A percentile compares a stretch with the other conserved stretches of the same genome.
Conservation (phyloP, 768 basidiomycete genomes). For the Suillus subalutaceus region DNA sequence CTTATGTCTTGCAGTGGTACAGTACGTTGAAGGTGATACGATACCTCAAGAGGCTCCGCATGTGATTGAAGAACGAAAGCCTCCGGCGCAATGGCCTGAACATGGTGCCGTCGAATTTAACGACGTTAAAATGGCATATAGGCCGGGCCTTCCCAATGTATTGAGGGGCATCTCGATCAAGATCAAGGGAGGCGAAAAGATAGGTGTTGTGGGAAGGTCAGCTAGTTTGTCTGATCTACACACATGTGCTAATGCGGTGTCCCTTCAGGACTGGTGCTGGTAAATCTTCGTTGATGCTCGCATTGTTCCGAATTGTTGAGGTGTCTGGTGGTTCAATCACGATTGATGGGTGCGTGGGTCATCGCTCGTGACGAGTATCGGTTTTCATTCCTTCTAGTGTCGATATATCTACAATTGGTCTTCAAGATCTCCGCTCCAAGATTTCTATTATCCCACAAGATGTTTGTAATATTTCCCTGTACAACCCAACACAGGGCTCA, state of each 20-base stretch:
- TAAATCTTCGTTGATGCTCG: conserved; percentile 64
- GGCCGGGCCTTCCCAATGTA: conserved; percentile 72
- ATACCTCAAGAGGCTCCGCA: no score
- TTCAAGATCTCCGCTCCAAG: conserved; percentile 60
- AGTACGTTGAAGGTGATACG: conserved; percentile 43
- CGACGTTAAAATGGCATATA: conserved; percentile 61
- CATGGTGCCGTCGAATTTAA: conserved; percentile 45
- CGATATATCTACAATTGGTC: conserved; percentile 70
- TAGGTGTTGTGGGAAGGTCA: conserved; percentile 71
- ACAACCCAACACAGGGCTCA: neutral
- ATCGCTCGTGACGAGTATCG: neutral
- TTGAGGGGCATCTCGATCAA: conserved; percentile 63
- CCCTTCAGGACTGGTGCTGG: conserved; percentile 51
- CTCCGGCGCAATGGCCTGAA: no score
- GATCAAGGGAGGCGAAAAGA: conserved; percentile 72
- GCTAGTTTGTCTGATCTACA: conserved; percentile 8
- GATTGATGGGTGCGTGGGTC: conserved; percentile 56
- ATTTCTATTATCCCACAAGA: conserved; percentile 74
- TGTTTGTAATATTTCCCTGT: conserved; percentile 35
- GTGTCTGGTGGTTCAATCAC: conserved; percentile 58
- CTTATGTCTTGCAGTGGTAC: conserved; percentile 40
- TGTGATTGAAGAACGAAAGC: no score
- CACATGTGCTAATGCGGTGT: neutral
- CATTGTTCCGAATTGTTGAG: conserved; percentile 72
- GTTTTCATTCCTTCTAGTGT: conserved; percentile 38